phyloP scores from a whole-genome alignment of 202 grass and related monocot genomes.

The Dendrocalamus latiflorus region DNA sequence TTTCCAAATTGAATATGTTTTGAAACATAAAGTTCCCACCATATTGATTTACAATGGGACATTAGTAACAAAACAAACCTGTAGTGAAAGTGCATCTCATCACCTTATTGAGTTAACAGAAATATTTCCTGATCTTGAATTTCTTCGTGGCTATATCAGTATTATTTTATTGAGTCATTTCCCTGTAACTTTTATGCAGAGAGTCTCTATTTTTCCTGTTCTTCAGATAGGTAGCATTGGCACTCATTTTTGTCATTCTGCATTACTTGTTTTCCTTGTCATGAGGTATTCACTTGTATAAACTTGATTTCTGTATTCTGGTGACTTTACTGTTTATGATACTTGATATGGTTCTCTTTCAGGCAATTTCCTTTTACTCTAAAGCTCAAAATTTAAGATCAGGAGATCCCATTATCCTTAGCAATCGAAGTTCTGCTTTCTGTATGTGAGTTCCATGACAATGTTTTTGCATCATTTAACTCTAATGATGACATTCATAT shows the following conservation, averaged over 20 bases:
- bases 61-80: neutral
- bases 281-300: neutral
- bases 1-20: neutral
- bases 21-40: neutral
- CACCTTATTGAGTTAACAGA: neutral
- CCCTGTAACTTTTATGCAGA: neutral
- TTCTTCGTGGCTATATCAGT: neutral
- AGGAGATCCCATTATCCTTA: slow-evolving; percentile 70
- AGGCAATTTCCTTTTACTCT: slow-evolving; percentile 82
- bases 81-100: neutral
- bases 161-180: neutral
- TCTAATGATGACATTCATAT: slow-evolving; percentile 4
- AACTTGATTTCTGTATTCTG: slow-evolving; percentile 11
- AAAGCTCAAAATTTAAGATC: slow-evolving; percentile 75
- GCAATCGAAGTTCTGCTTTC: slow-evolving; percentile 86
- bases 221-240: neutral
- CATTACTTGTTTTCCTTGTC: slow-evolving; percentile 6
- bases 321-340: neutral
- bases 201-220: neutral
- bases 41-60: neutral
- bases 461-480: slow-evolving; percentile 13
- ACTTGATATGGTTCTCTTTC: slow-evolving; percentile 40
- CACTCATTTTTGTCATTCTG: neutral
- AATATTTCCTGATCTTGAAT: neutral
- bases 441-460: slow-evolving; percentile 65